Evolutionary conservation across 208 protist genomes (phyloP).

Genomic region (Trypanosoma congolense): DNA sequence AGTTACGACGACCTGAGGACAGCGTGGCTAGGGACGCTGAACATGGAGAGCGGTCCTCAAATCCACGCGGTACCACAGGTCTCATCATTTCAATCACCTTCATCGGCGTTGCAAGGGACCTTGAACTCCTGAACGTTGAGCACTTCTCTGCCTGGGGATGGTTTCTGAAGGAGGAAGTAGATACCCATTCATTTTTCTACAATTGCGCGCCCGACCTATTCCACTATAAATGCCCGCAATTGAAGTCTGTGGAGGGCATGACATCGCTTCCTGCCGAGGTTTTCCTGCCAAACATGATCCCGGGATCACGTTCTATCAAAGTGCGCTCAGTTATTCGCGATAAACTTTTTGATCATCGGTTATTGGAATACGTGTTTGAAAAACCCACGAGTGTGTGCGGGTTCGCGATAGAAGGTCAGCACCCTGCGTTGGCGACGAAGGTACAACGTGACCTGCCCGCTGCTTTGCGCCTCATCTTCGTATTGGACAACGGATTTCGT

Average conservation of each 20-base stretch:
- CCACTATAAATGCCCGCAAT: conserved; percentile 2
- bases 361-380: conserved; percentile 29
- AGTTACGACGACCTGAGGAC: no score
- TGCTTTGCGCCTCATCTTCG: conserved; percentile 19
- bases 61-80: background rate
- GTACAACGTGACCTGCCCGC: conserved; percentile 15
- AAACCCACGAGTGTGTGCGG: conserved; percentile 21
- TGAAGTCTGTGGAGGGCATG: background rate
- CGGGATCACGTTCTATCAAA: conserved; percentile 16
- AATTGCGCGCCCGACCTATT: conserved; percentile 7
- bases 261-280: conserved; percentile 2
- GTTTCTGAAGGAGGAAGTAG: background rate
- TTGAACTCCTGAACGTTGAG: conserved; percentile 9
- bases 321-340: conserved; percentile 5
- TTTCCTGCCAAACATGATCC: conserved; percentile 13
- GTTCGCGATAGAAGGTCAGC: conserved; percentile 23
- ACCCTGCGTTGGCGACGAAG: conserved; percentile 7
- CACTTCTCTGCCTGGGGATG: conserved; percentile 22
- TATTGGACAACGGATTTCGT: conserved; percentile 10
- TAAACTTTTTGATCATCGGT: background rate
- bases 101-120: conserved; percentile 14
- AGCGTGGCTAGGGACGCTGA: no score
- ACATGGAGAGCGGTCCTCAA: background rate
- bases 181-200: conserved; percentile 7
- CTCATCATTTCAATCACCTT: conserved; percentile 16